Conservation (phyloP, 306 rosid species). For the Rosa persica region DNA sequence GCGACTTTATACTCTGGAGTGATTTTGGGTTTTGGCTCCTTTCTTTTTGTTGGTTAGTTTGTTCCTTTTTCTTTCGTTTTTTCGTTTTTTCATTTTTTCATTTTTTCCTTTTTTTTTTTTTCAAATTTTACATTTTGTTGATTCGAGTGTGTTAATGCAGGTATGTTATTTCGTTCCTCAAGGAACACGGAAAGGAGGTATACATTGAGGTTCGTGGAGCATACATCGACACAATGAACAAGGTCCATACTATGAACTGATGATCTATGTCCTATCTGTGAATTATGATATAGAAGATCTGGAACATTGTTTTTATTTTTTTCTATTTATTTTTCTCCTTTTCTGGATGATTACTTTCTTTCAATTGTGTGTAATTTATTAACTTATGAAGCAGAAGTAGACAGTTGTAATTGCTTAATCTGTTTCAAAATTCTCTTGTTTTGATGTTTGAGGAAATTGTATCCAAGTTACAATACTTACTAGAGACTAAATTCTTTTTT, state of each 20-base stretch:
- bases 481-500: background rate
- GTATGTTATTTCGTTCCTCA: slow-evolving; percentile 75
- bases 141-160: slow-evolving; percentile 46
- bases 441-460: background rate
- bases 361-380: background rate
- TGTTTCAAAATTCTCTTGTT: background rate
- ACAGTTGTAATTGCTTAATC: background rate
- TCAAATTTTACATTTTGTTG: slow-evolving; percentile 21
- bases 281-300: background rate
- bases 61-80: background rate
- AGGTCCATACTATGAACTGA: slow-evolving; percentile 42
- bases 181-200: slow-evolving; percentile 91
- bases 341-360: background rate
- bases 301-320: background rate
- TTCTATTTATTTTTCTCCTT: background rate
- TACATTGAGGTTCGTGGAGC: slow-evolving; percentile 87
- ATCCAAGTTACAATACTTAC: background rate
- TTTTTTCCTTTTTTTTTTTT: background rate
- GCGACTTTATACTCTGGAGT: slow-evolving; percentile 16
- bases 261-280: slow-evolving; percentile 16
- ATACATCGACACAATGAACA: slow-evolving; percentile 91
- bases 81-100: too few species aligned
- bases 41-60: background rate
- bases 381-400: background rate
- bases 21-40: slow-evolving; percentile 15